Evolutionary conservation across 2,329 filamentous ascomycete genomes (phyloP).

Genomic region (Aspergillus sp.): DNA sequence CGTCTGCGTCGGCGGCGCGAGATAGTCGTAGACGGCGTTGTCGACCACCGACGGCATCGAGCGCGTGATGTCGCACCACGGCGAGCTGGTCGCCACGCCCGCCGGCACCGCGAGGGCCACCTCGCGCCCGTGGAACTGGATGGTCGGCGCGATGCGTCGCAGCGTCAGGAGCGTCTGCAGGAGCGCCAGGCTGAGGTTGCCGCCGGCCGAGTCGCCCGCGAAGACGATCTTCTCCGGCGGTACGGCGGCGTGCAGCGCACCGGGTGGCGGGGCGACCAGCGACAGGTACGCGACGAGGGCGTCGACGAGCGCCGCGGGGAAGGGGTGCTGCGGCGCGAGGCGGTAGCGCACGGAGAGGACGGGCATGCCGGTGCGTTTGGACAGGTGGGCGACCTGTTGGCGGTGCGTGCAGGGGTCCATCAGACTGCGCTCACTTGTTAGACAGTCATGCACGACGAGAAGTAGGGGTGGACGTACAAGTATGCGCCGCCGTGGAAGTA

Average conservation of each 20-base stretch:
- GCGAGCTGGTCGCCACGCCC: constrained; percentile 38
- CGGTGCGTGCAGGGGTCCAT: constrained; percentile 47
- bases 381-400: constrained; percentile 34
- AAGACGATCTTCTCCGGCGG: constrained; percentile 45
- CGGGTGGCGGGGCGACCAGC: constrained; percentile 44
- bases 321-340: constrained; percentile 48
- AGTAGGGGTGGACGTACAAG: constrained; percentile 33
- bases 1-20: constrained; percentile 30
- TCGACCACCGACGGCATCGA: constrained; percentile 40
- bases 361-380: constrained; percentile 39
- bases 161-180: constrained; percentile 45
- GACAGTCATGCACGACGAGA: neutral
- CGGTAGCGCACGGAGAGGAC: constrained; percentile 47
- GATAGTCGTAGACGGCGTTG: constrained; percentile 43
- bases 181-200: constrained; percentile 41
- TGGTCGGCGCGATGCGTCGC: constrained; percentile 29
- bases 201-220: constrained; percentile 48
- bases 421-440: constrained; percentile 27
- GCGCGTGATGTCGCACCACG: constrained; percentile 44
- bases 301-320: constrained; percentile 48
- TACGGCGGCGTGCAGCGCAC: constrained; percentile 42
- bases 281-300: constrained; percentile 48
- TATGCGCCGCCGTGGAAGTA: constrained; percentile 50
- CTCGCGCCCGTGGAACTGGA: constrained; percentile 42
- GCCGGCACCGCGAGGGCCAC: constrained; percentile 42